Evolutionary conservation across 345 rosid species (phyloP).

Genomic region (Rhizophora mangle): DNA sequence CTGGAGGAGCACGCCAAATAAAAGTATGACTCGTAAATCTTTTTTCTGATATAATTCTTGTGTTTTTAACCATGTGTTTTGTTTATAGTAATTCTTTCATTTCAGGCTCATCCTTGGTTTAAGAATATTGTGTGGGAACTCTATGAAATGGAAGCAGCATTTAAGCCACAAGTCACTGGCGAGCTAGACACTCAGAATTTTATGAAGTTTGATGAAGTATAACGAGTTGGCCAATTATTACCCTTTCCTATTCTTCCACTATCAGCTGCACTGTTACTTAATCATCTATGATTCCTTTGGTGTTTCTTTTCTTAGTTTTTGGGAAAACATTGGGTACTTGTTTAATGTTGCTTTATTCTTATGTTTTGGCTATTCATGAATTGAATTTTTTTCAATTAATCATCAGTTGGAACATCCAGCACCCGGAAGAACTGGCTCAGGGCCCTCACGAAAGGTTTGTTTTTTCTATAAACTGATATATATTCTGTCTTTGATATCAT

Average conservation of each 20-base stretch:
- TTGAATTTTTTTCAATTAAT: conserved; percentile 17
- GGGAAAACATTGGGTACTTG: background rate
- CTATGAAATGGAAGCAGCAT: conserved; percentile 92
- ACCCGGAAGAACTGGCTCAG: conserved; percentile 64
- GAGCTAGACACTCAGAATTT: conserved; percentile 95
- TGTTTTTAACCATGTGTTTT: conserved; percentile 14
- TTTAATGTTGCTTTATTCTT: conserved; percentile 8
- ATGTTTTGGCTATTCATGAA: conserved; percentile 8
- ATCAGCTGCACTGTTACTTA: conserved; percentile 1
- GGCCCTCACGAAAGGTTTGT: conserved; percentile 83
- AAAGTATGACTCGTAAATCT: conserved; percentile 51
- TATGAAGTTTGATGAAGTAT: conserved; percentile 97
- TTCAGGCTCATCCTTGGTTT: conserved; percentile 95
- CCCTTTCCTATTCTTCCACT: background rate
- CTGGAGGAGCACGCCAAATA: conserved; percentile 79
- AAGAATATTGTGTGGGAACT: conserved; percentile 73
- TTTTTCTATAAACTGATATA: background rate
- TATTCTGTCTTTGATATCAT: conserved; percentile 7
- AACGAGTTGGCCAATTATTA: conserved; percentile 13
- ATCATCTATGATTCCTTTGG: background rate
- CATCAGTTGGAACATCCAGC: conserved; percentile 72
- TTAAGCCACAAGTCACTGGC: conserved; percentile 87
- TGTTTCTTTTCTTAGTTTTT: conserved; percentile 6
- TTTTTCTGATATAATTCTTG: conserved; percentile 12
- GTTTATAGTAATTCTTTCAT: conserved; percentile 19